Evolutionary conservation across 2,329 filamentous ascomycete genomes (phyloP).

Genomic region (Lecanicillium sp.): DNA sequence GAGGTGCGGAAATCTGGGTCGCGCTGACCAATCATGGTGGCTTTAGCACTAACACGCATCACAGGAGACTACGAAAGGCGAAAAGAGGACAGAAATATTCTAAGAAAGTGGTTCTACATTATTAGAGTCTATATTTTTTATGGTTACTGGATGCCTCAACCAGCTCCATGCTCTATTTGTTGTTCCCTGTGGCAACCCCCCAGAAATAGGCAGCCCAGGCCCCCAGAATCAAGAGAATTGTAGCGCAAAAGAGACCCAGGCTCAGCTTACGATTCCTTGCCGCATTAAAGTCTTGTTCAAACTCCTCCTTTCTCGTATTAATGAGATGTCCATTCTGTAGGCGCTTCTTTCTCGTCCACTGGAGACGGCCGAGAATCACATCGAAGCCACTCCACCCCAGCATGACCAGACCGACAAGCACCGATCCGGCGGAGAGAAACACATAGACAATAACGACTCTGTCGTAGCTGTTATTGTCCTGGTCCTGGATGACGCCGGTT

Average conservation of each 20-base stretch:
- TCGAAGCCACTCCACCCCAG: slow-evolving; percentile 28
- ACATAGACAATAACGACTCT: slow-evolving; percentile 49
- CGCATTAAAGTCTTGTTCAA: slow-evolving; percentile 25
- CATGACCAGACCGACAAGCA: slow-evolving; percentile 34
- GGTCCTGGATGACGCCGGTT: slow-evolving; percentile 51
- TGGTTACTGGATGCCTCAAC: too few species aligned
- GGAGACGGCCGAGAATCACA: slow-evolving; percentile 39
- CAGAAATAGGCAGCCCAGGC: slow-evolving; percentile 52
- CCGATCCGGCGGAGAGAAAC: slow-evolving; percentile 39
- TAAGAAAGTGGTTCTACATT: too few species aligned
- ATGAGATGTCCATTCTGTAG: slow-evolving; percentile 34
- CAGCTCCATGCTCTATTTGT: slow-evolving; percentile 14
- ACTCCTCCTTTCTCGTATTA: slow-evolving; percentile 32
- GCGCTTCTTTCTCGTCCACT: slow-evolving; percentile 51
- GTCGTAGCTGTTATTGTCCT: slow-evolving; percentile 47
- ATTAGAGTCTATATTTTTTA: too few species aligned
- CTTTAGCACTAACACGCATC: too few species aligned
- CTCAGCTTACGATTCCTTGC: slow-evolving; percentile 33
- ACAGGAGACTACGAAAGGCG: too few species aligned
- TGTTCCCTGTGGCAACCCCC: slow-evolving; percentile 48
- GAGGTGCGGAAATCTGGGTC: too few species aligned
- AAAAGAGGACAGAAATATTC: too few species aligned
- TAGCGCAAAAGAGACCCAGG: slow-evolving; percentile 30
- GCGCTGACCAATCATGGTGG: too few species aligned
- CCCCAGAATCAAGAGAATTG: slow-evolving; percentile 41